Evolutionary conservation across 2,329 filamentous ascomycete genomes (phyloP).

Genomic region (Thielaviopsis ethacetica): DNA sequence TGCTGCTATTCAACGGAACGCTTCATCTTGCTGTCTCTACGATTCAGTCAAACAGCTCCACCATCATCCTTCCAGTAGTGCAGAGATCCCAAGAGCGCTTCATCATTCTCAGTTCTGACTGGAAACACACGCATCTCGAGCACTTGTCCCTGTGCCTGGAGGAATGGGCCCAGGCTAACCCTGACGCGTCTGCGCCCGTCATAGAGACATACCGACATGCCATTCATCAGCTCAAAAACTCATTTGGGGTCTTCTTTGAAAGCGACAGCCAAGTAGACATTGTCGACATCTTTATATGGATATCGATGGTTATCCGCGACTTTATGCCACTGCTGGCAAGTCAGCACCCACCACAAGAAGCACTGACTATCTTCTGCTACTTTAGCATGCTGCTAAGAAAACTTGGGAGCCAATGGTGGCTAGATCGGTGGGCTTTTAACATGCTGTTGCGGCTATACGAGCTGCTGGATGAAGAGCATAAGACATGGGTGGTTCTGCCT

Average conservation of each 20-base stretch:
- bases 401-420: conserved; percentile 21
- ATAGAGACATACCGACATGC: conserved; percentile 18
- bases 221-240: conserved; percentile 20
- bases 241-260: conserved; percentile 16
- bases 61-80: conserved; percentile 12
- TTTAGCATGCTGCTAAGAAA: conserved; percentile 21
- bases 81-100: conserved; percentile 9
- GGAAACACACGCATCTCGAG: conserved; percentile 14
- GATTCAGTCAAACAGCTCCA: conserved; percentile 5
- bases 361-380: conserved; percentile 21
- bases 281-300: conserved; percentile 25
- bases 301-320: conserved; percentile 21
- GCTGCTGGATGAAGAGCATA: conserved; percentile 22
- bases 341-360: conserved; percentile 16
- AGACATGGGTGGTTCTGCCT: conserved; percentile 19
- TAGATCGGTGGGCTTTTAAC: conserved; percentile 21
- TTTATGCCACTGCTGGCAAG: conserved; percentile 21
- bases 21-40: conserved; percentile 6
- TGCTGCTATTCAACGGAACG: conserved; percentile 5
- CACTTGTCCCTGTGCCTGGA: conserved; percentile 15
- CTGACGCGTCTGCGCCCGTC: conserved; percentile 10
- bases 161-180: conserved; percentile 1
- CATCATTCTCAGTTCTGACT: conserved; percentile 9
- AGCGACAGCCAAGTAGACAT: conserved; percentile 17
- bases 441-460: conserved; percentile 19